Conservation (phyloP, 208 protist genomes). For the Crithidia fasciculata region DNA sequence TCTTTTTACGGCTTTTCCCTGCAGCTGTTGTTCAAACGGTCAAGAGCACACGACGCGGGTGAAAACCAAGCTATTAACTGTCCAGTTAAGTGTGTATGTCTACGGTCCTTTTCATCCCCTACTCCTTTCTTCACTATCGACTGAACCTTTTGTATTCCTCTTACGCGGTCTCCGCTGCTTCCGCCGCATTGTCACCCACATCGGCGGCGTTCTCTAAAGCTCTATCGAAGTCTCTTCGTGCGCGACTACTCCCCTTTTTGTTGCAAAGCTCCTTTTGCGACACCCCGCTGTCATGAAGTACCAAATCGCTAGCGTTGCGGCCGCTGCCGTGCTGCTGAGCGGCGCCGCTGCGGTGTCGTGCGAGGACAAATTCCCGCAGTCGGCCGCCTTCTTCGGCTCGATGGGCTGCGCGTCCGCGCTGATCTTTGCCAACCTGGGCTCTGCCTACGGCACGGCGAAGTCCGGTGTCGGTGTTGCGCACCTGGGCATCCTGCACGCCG, state of each 20-base stretch:
- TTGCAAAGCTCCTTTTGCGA: background rate
- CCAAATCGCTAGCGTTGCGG: constrained; percentile 22
- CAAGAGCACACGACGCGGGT: no score
- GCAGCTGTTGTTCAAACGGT: no score
- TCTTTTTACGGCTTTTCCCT: no score
- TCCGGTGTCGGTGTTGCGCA: constrained; percentile 97
- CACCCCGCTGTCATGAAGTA: constrained; percentile 23
- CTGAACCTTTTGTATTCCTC: no score
- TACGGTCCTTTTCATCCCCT: no score
- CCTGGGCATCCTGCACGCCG: constrained; percentile 96
- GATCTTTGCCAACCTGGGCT: constrained; percentile 95
- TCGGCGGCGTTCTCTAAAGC: no score
- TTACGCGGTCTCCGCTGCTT: no score
- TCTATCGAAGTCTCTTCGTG: background rate
- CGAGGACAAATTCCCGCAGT: constrained; percentile 82
- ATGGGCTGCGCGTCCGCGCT: constrained; percentile 94
- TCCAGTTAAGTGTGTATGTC: no score
- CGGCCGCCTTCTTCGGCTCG: constrained; percentile 95
- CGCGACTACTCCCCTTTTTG: background rate
- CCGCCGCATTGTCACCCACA: no score
- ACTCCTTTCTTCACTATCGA: no score
- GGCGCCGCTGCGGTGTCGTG: constrained; percentile 62
- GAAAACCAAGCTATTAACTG: no score
- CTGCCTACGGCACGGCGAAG: constrained; percentile 99
- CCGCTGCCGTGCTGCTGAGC: constrained; percentile 25